A percentile compares a stretch with the other conserved stretches of the same genome.
Evolutionary conservation across 2,329 filamentous ascomycete species (phyloP).

Genomic region (Ustilaginoidea virens): DNA sequence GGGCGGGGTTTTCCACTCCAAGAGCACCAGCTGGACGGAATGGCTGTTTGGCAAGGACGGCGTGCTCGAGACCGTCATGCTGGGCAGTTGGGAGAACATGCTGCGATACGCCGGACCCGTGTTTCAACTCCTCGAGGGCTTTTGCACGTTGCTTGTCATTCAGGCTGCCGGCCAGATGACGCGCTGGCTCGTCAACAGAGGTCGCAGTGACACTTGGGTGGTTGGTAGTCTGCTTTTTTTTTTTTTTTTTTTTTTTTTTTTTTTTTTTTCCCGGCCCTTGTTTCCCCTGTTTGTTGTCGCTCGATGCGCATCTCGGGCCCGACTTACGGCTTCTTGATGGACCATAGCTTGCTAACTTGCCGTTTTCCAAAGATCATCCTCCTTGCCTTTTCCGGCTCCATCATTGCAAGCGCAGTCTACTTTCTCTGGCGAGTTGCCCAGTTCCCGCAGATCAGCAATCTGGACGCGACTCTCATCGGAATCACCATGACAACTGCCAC

Average conservation of each 20-base stretch:
- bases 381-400: conserved; percentile 72
- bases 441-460: conserved; percentile 84
- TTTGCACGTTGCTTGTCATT: conserved; percentile 91
- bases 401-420: conserved; percentile 88
- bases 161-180: conserved; percentile 91
- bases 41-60: conserved; percentile 85
- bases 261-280: no score
- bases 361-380: conserved; percentile 63
- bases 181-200: conserved; percentile 83
- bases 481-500: conserved; percentile 84
- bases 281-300: no score
- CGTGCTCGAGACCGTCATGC: conserved; percentile 60
- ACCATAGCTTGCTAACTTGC: no score
- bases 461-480: conserved; percentile 85
- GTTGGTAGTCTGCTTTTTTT: conserved; percentile 32
- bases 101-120: conserved; percentile 83
- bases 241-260: neutral
- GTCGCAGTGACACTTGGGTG: conserved; percentile 92
- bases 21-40: conserved; percentile 54
- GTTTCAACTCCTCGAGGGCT: conserved; percentile 90
- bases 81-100: conserved; percentile 79
- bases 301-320: no score
- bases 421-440: conserved; percentile 91
- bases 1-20: conserved; percentile 44
- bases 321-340: no score